Evolutionary conservation across 495 filamentous ascomycete species (phyloP), one percentile per base, ranked within the genome.

Genomic region (Lepraria neglecta): DNA sequence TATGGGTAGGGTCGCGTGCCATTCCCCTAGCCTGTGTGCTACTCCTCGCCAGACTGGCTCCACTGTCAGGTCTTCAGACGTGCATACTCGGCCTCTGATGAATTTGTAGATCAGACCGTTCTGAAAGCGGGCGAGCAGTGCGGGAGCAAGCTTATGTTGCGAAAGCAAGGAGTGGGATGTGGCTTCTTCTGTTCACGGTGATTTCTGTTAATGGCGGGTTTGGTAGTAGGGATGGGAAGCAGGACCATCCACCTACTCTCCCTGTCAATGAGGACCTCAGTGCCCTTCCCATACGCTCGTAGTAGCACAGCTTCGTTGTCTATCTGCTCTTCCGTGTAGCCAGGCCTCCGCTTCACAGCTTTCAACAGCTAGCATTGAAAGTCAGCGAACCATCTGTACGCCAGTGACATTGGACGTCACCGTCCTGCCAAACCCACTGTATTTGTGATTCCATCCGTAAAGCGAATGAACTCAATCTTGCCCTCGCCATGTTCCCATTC

Each of bases 361-460:
- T 97, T 97, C 55, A 88, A 74, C 27, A 98, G 82, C 76, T 89
- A 72, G 61, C 35, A 61, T 10, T 17, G 54, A 50, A 33, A 56
- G 54, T 63, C 35, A 57, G 64, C 51, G 24, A 55, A 42, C 21
- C 50, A 42, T 4, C 46, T 51, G 51, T 47, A 51, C 53, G 15
- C 11, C 27, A 40, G 6, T 14, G 4, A 3, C 17, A 21, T 10
- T 30, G 21, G 6, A 51, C 47, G 19, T 14, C 55, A 57, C 43
- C 21, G 28, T 62, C 19, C 14, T 47, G 60, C 31, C 35, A 31
- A 66, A 83, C 83, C 63, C 74, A 88, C 86, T 62, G 92, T 97
- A 74, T 98, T 98, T 50, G 94, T 98, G 73, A 98, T 98, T 65
- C 94, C 94, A 70, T 98, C 94, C 31, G 89, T 98, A 77, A 97